These are phyloP conservation scores for Immersiella caudata DNA, from an alignment of 495 filamentous ascomycete species.

Conservation along the genomic window DNA sequence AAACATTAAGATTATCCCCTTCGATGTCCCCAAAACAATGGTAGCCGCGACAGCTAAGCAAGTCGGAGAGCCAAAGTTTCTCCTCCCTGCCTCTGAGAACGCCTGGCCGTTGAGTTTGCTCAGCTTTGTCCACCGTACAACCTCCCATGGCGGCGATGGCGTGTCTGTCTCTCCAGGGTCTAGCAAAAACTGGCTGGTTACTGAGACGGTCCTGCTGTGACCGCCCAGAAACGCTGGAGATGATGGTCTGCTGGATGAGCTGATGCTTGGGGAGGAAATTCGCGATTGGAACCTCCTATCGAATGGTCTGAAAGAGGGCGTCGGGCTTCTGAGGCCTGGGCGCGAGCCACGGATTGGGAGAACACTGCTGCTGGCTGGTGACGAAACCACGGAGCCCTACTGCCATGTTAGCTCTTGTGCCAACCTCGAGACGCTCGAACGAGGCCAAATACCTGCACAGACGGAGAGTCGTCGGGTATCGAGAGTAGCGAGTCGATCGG, in stretches of 20 bases:
- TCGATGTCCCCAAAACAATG: conserved; percentile 90
- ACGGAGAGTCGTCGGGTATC: conserved; percentile 86
- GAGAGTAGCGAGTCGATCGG: conserved; percentile 60
- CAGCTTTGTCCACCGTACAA: conserved; percentile 93
- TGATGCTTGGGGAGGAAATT: conserved; percentile 57
- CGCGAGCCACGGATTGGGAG: conserved; percentile 51
- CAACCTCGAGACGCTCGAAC: neutral
- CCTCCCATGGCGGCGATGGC: conserved; percentile 85
- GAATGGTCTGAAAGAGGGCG: conserved; percentile 86
- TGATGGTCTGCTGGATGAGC: conserved; percentile 63
- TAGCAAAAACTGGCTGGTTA: conserved; percentile 58
- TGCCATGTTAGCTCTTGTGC: conserved; percentile 34
- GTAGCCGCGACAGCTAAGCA: conserved; percentile 87
- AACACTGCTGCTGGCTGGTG: conserved; percentile 69
- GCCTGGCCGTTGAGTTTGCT: conserved; percentile 84
- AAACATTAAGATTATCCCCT: conserved; percentile 91
- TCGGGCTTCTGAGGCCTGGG: conserved; percentile 58
- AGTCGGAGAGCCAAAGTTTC: conserved; percentile 89
- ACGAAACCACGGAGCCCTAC: conserved; percentile 82
- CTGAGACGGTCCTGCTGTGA: conserved; percentile 78
- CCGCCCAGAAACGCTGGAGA: conserved; percentile 78
- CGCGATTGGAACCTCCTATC: conserved; percentile 92
- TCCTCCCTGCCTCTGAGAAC: conserved; percentile 93
- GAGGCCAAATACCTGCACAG: conserved; percentile 68
- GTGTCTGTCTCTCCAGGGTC: conserved; percentile 65